Evolutionary conservation across 345 rosid species (phyloP), one percentile per base, ranked within the genome.

Genomic region (Salix purpurea): DNA sequence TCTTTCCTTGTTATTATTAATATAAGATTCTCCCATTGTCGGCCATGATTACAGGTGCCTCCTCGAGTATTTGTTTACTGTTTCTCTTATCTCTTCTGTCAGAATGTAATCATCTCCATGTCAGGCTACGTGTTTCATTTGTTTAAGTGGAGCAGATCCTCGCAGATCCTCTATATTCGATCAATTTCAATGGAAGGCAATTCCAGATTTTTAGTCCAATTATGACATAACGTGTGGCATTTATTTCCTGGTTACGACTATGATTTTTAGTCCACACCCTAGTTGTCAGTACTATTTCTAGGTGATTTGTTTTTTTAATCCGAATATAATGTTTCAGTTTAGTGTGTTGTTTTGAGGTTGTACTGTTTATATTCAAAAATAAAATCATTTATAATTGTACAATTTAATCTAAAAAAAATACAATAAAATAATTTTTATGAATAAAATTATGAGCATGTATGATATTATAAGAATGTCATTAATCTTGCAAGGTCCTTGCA

Each of bases 341-440:
- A 24, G 26, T 24, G 1, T 34, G 1, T 34, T 34, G 0, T 34
- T 34, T 34, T 4, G 0, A 0, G 6, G 0, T 34, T 28, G 30
- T 28, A 28, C 0, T 28, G 1, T 28, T n/a, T n/a, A n/a, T n/a
- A n/a, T 34, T 0, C 0, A 5, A 34, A 34, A 34, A 34, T 34
- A 34, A 34, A 34, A 34, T 5, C 0, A 34, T 34, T 34, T 34
- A 5, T 0, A 34, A 34, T 34, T 34, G 0, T 1, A 0, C 6
- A 5, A 34, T 34, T 34, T 34, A 0, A 34, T 4, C 5, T 34
- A 34, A 34, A 34, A 34, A 34, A 34, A 0, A 34, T 1, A 34
- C 0, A 34, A 5, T 34, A 34, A 34, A 4, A 34, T 34, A 1
- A 34, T 34, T 34, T 34, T 5, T 34, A 34, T 34, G 34, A 32